Evolutionary conservation across 2,329 filamentous ascomycete species (phyloP).

Genomic region (Aspergillus oerlinghausenensis): DNA sequence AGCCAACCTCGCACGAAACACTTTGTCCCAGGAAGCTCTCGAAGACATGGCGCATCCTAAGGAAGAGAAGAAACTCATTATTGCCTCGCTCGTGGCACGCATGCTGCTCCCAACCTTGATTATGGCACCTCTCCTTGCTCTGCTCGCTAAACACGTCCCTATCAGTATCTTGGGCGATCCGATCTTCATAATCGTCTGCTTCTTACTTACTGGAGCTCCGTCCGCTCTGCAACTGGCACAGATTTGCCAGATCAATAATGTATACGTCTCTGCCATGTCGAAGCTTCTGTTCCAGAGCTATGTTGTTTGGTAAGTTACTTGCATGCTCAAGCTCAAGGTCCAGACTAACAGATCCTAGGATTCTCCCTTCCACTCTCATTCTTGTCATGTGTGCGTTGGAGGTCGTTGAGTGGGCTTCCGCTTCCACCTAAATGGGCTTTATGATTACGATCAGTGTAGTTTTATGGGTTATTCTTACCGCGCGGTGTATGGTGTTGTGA

Average conservation of each 20-base stretch:
- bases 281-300: conserved; percentile 93
- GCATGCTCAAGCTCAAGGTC: neutral
- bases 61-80: conserved; percentile 69
- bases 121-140: conserved; percentile 84
- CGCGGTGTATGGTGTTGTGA: conserved; percentile 1
- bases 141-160: conserved; percentile 84
- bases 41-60: conserved; percentile 65
- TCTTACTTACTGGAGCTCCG: conserved; percentile 89
- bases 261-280: conserved; percentile 93
- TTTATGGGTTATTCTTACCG: neutral
- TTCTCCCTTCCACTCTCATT: conserved; percentile 84
- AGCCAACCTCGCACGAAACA: conserved; percentile 90
- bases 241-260: conserved; percentile 96
- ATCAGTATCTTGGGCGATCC: conserved; percentile 95
- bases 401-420: conserved; percentile 77
- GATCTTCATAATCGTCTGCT: conserved; percentile 97
- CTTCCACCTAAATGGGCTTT: conserved; percentile 11
- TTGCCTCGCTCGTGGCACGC: conserved; percentile 78
- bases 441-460: neutral
- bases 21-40: conserved; percentile 63
- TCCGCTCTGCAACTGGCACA: conserved; percentile 92
- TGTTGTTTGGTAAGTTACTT: conserved; percentile 71
- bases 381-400: conserved; percentile 90
- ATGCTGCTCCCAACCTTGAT: conserved; percentile 89
- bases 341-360: conserved; percentile 51